Conservation (phyloP, 164 flowering plant genomes). For the Malania oleifera region DNA sequence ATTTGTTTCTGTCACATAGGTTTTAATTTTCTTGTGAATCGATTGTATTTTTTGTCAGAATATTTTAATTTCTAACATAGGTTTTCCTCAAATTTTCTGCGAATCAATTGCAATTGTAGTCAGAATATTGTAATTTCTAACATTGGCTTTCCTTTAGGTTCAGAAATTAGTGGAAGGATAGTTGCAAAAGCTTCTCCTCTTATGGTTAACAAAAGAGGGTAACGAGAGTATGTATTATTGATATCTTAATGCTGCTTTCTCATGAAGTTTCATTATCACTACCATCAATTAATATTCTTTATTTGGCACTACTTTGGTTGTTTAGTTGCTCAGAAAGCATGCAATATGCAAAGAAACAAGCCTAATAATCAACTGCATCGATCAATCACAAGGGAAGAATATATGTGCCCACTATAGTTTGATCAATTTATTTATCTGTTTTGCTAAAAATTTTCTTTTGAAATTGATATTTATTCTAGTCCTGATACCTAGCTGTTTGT, state of each 20-base stretch:
- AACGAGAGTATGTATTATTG: conserved; percentile 24
- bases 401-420: too few species aligned
- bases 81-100: conserved; percentile 8
- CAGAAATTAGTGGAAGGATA: too few species aligned
- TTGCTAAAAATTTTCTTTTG: too few species aligned
- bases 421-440: too few species aligned
- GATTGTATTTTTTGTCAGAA: too few species aligned
- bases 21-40: too few species aligned
- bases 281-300: neutral
- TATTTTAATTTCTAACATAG: neutral
- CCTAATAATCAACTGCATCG: conserved; percentile 30
- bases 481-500: neutral
- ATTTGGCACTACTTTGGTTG: too few species aligned
- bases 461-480: too few species aligned
- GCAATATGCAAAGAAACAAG: conserved; percentile 24
- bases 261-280: neutral
- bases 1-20: too few species aligned
- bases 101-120: conserved; percentile 29
- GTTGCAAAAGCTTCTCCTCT: conserved; percentile 30
- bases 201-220: conserved; percentile 36
- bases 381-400: conserved; percentile 44
- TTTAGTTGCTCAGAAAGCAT: conserved; percentile 27
- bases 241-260: too few species aligned
- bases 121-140: too few species aligned
- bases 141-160: too few species aligned